Base-by-base conservation (phyloP, 2,329 filamentous ascomycete genomes). In the Aspergillus sp. region DNA sequence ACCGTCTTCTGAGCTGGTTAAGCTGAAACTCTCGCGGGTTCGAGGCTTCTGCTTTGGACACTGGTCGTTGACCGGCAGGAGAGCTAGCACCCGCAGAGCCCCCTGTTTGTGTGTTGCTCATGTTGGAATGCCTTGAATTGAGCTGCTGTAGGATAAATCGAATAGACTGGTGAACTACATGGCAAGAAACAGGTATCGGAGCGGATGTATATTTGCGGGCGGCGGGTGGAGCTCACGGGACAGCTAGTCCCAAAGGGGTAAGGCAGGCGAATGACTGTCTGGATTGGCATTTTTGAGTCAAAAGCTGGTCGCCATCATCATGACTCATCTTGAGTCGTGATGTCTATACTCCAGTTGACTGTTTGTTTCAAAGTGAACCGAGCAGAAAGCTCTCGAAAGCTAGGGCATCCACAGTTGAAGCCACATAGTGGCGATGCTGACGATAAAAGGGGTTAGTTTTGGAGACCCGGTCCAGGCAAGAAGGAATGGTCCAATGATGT, bases 21-120 rank as follows among this genome's bases (percentile, higher is more conserved):
- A 94, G 76, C 73, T 95, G 90, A 71, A 92, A 95, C 59, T 84
- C 83, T 64, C 90, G 83, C 6, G 90, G 89, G 71, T 92, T 86
- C 61, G 87, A 82, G 30, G 79, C 73, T 74, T 92, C 88, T 10
- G 83, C 81, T 60, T 83, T 80, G 6, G 90, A 86, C 2, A 90
- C 78, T 10, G 90, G 90, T 70, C 87, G 89, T 60, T 83, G 73
- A 32, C 90, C 84, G 54, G 63, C 58, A 19, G 48, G 58, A 19
- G 60, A 41, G 48, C 54, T 62, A 39, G 66, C 54, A 60, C 83
- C 82, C 47, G 81, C 80, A 42, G 61, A 60, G 42, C 13, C 51
- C n/a, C 52, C 47, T 21, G 54, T 7, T 42, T 58, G 58, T n/a
- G 17, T 17, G 61, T 51, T 49, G 44, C 30, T 25, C 42, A 55